A percentile compares a stretch with the other conserved stretches of the same genome.
phyloP scores from a whole-genome alignment of 2,329 filamentous ascomycete genomes.

The Sporothrix euskadiensis region DNA sequence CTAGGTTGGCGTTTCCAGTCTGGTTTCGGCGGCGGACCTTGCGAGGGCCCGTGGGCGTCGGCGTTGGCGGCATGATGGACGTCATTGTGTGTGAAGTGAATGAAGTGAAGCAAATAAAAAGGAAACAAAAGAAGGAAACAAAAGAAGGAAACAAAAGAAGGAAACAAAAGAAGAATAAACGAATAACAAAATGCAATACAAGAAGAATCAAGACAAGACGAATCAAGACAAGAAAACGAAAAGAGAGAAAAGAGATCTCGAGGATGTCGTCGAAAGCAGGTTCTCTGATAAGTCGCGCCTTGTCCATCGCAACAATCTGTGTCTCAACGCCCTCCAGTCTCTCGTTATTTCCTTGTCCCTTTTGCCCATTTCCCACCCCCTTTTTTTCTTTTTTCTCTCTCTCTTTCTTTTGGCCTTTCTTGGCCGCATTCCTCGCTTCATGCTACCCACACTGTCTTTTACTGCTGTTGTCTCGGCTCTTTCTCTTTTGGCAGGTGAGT shows the following conservation, averaged over 20 bases:
- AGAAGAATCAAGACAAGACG: not conserved
- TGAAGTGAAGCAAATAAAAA: not conserved
- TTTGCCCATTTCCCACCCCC: not conserved
- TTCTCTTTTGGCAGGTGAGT: conserved; percentile 2
- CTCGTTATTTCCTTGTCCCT: conserved; percentile 1
- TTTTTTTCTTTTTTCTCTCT: not conserved
- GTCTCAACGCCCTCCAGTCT: not conserved
- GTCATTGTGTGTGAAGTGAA: not conserved
- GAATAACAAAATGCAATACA: not conserved
- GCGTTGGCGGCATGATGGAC: not conserved
- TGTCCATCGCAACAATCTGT: not conserved
- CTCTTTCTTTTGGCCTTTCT: not conserved
- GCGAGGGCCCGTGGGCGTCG: not conserved
- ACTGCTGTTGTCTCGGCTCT: not conserved
- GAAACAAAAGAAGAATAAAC: not conserved
- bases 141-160: not conserved
- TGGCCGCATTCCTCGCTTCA: not conserved
- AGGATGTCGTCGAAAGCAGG: not conserved
- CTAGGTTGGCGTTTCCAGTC: not conserved
- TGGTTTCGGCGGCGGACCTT: not conserved
- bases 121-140: not conserved
- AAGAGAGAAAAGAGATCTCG: not conserved
- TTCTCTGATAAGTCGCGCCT: not conserved
- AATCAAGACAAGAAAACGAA: not conserved
- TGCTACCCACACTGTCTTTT: not conserved